Percentiles rank a stretch among this genome's conserved stretches.
Evolutionary conservation across 1,139 yeast species (phyloP).

Genomic region (Suhomyces maxii): DNA sequence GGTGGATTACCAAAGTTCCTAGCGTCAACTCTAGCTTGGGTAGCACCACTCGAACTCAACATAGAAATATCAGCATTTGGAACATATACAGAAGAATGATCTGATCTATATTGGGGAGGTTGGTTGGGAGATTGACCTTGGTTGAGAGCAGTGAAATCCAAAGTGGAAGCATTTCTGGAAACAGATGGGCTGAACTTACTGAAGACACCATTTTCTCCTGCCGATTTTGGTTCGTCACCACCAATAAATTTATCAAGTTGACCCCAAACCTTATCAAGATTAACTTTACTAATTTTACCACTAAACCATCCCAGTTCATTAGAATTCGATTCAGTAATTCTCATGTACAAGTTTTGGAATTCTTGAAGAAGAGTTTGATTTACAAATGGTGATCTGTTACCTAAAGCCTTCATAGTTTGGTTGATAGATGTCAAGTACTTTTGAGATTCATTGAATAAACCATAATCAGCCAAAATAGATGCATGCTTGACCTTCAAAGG

Average conservation of each 20-base stretch:
- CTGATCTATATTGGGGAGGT: slow-evolving; percentile 1
- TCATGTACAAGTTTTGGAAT: slow-evolving; percentile 40
- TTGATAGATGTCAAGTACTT: slow-evolving; percentile 57
- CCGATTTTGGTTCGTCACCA: slow-evolving; percentile 63
- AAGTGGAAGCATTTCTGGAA: slow-evolving; percentile 52
- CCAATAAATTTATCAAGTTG: slow-evolving; percentile 88
- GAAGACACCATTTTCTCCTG: slow-evolving; percentile 58
- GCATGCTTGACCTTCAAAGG: slow-evolving; percentile 64
- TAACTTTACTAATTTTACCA: slow-evolving; percentile 67
- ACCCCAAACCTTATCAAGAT: slow-evolving; percentile 84
- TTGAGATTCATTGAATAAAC: slow-evolving; percentile 56
- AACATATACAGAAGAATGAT: background rate
- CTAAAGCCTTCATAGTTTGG: slow-evolving; percentile 39
- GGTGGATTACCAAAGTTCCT: slow-evolving; percentile 3
- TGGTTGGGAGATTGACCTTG: background rate
- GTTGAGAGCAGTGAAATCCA: slow-evolving; percentile 36
- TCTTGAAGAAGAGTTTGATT: slow-evolving; percentile 37
- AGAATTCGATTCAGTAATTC: slow-evolving; percentile 46
- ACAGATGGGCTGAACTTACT: slow-evolving; percentile 71
- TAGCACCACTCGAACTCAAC: slow-evolving; percentile 10
- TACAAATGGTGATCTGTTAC: slow-evolving; percentile 41
- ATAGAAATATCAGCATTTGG: slow-evolving; percentile 5
- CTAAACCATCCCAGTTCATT: slow-evolving; percentile 60
- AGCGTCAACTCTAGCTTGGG: slow-evolving; percentile 14
- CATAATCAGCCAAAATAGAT: slow-evolving; percentile 62